Evolutionary conservation across 345 rosid species (phyloP), one percentile per base, ranked within the genome.

Genomic region (Heritiera fomes): DNA sequence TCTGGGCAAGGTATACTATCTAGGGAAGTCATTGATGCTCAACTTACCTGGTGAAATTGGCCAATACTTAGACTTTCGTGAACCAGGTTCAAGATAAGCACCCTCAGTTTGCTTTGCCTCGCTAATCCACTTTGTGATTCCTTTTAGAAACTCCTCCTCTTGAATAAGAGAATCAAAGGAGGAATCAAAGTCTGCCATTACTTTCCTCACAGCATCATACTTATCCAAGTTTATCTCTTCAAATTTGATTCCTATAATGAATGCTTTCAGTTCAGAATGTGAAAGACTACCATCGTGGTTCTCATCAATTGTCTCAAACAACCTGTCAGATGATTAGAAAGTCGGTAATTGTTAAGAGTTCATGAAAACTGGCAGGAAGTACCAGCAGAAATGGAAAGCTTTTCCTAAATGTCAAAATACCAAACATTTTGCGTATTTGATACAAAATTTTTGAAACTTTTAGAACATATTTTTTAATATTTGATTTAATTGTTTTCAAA

Each of bases 201-300:
- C 47, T 80, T 86, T 90, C 0, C 74, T 43, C 32, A 89, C 94
- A 28, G 97, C 97, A 78, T 91, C 98, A 65, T 82, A 87, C 41
- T 38, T 80, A 74, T 95, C 89, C 46, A 93, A 85, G 83, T 95
- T 89, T 63, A 91, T 90, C 72, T 92, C 96, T 52, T 89, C 97
- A 82, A 96, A 90, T 59, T 75, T 87, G 76, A 96, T 90, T 63
- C 98, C 99, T 55, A 96, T 46, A 32, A 87, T 82, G 4, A 96
- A 83, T 23, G 99, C 98, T 78, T 84, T 86, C 32, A 94, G 81
- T 79, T 96, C 99, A 15, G 85, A 0, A 2, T 11, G n/a, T 52
- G 97, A 89, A 28, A 95, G 90, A 1, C 1, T 6, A 0, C 23
- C 58, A 78, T 94, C 90, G 0, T 73, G 34, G 75, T 91, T 83